These are phyloP conservation scores for Caloboletus firmus DNA, from an alignment of 1,284 basidiomycete genomes.

Conservation along the genomic window DNA sequence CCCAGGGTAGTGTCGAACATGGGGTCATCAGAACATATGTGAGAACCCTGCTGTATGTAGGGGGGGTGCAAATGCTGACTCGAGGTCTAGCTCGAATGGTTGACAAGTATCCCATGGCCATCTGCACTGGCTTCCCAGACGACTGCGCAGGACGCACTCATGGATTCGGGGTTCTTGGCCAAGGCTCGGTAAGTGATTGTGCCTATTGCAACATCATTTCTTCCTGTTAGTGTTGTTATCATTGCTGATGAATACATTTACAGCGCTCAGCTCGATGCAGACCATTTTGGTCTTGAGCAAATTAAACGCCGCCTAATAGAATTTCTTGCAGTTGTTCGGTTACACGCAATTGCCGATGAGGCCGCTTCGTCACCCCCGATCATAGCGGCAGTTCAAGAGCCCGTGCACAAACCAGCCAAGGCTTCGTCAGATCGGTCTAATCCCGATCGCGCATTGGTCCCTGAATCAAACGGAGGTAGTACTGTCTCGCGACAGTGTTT, in stretches of 20 bases:
- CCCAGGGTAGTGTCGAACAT: slow-evolving; percentile 74
- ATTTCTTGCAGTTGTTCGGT: slow-evolving; percentile 83
- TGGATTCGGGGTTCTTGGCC: slow-evolving; percentile 56
- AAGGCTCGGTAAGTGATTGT: slow-evolving; percentile 46
- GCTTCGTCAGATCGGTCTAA: slow-evolving; percentile 16
- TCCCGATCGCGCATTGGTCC: slow-evolving; percentile 23
- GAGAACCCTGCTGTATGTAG: slow-evolving; percentile 8
- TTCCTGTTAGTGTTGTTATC: too few species aligned
- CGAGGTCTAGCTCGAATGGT: slow-evolving; percentile 70
- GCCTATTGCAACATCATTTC: not conserved
- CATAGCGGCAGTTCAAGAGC: not conserved
- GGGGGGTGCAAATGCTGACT: slow-evolving; percentile 13
- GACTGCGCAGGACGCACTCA: slow-evolving; percentile 38
- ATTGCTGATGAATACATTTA: slow-evolving; percentile 4
- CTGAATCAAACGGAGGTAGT: not conserved
- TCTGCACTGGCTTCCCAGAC: slow-evolving; percentile 37
- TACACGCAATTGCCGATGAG: slow-evolving; percentile 60
- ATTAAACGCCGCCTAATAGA: slow-evolving; percentile 90
- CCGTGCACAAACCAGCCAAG: slow-evolving; percentile 5
- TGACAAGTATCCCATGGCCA: slow-evolving; percentile 78
- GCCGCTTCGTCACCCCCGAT: slow-evolving; percentile 1
- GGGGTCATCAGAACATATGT: slow-evolving; percentile 79
- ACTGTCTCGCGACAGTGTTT: slow-evolving; percentile 7
- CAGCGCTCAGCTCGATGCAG: slow-evolving; percentile 75
- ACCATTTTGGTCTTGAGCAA: slow-evolving; percentile 88